A percentile compares a stretch with the other conserved stretches of the same genome.
These are phyloP conservation scores for Halophytophthora batemanensis DNA, from an alignment of 352 stramenopile genomes.

Conservation along the genomic window DNA sequence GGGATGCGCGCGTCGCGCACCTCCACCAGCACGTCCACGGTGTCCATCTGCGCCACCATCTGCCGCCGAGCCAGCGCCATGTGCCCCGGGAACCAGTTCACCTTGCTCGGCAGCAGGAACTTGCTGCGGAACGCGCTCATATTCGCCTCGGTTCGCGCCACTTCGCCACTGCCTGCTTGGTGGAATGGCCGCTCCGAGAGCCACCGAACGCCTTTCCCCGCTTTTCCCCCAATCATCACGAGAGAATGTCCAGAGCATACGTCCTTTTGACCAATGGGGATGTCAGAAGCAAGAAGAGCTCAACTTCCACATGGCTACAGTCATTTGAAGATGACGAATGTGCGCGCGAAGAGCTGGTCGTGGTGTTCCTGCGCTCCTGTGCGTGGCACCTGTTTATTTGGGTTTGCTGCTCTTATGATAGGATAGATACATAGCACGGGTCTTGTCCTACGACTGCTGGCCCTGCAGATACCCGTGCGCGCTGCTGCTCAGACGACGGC, in stretches of 20 bases:
- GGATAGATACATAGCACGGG: conserved; percentile 24
- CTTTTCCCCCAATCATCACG: not conserved
- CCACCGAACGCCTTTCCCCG: not conserved
- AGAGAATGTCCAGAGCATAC: no score
- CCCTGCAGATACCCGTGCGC: not conserved
- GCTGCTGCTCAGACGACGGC: conserved; percentile 40
- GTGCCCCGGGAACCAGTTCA: conserved; percentile 89
- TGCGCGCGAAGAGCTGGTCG: not conserved
- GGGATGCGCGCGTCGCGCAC: conserved; percentile 82
- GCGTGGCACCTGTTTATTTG: conserved; percentile 8
- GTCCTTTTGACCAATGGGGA: no score
- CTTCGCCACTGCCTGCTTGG: not conserved
- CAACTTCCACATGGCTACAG: no score
- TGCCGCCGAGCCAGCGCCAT: conserved; percentile 78
- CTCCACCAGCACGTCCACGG: conserved; percentile 81
- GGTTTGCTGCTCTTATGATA: conserved; percentile 4
- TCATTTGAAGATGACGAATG: not conserved
- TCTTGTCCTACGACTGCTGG: conserved; percentile 8
- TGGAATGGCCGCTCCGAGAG: not conserved
- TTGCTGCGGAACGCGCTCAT: conserved; percentile 74
- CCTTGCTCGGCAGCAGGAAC: conserved; percentile 76
- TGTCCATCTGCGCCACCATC: conserved; percentile 81
- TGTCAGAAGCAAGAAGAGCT: no score
- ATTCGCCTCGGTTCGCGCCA: not conserved
- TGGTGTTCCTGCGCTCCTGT: not conserved